Base-by-base conservation (phyloP, 805 yeast genomes). In the Candida hispaniensis region DNA sequence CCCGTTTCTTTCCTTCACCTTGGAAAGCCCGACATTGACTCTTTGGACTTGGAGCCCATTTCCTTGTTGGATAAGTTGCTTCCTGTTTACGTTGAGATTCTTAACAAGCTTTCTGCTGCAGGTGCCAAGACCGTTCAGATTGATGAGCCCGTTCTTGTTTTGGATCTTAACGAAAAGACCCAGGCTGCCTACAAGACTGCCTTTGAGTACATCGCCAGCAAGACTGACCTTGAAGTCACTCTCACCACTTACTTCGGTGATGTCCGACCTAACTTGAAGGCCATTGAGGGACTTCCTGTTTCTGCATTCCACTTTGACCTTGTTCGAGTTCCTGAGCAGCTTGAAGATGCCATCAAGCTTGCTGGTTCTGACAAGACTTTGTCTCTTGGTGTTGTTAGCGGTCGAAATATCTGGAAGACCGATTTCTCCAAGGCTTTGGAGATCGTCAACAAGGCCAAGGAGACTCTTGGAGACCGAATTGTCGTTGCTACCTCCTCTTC, bases 371-470 rank as follows among this genome's bases (percentile, higher is more conserved):
- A 73, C 47, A 94, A 91, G 71, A 66, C 69, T 46, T 70, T 91
- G 58, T 88, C 97, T 44, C 94, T 79, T 48, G 98, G 98, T 82
- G 73, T 91, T 54, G 86, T 91, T 56, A 93, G 85, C 56, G 98
- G 98, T 68, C 85, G 98, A 75, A 91, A 91, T 78, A 83, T 91
- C 67, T 91, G 98, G 98, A 91, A 91, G 75, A 79, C 93, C 63
- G 79, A 91, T 71, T 82, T 79, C 58, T 61, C 91, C 56, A 75
- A 75, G 66, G 93, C 98, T 49, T 66, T 85, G 57, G 80, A 65
- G 46, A 59, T 79, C 47, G 93, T 83, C 53, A 68, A 78, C 60
- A 70, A 73, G 63, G 96, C 94, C 51, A 70, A 82, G 56, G 75
- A 64, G 49, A 78, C 78, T 67, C 66, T 91, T 51, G 95, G 95